phyloP scores from a whole-genome alignment of 768 basidiomycete species.

The Rubroboletus satanas region DNA sequence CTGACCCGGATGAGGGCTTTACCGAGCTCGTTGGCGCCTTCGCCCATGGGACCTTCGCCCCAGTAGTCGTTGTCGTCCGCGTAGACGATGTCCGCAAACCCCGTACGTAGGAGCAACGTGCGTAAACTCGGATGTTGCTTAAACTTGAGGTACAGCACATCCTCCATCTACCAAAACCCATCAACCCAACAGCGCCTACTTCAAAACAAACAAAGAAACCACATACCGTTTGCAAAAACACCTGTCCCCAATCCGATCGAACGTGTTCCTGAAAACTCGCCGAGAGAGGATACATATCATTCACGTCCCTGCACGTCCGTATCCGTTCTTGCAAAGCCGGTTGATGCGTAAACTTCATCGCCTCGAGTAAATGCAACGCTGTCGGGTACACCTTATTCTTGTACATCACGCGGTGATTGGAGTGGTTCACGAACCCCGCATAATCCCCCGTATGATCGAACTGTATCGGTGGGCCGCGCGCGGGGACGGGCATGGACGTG shows the following conservation, averaged over 20 bases:
- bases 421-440: slow-evolving; percentile 60
- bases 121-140: slow-evolving; percentile 63
- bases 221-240: slow-evolving; percentile 51
- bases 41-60: slow-evolving; percentile 53
- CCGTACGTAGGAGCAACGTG: slow-evolving; percentile 51
- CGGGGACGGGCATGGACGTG: slow-evolving; percentile 15
- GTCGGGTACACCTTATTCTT: slow-evolving; percentile 56
- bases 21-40: slow-evolving; percentile 63
- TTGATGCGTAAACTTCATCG: slow-evolving; percentile 58
- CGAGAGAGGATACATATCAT: slow-evolving; percentile 38
- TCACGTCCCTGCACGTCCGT: slow-evolving; percentile 38
- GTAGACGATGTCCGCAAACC: slow-evolving; percentile 48
- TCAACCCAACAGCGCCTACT: neutral
- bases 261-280: slow-evolving; percentile 35
- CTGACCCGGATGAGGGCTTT: slow-evolving; percentile 54
- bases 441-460: slow-evolving; percentile 43
- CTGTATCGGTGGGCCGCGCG: slow-evolving; percentile 27
- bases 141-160: slow-evolving; percentile 66
- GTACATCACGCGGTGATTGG: slow-evolving; percentile 58
- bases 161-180: slow-evolving; percentile 50
- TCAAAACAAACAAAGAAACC: neutral
- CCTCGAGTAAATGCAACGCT: slow-evolving; percentile 73
- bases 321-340: slow-evolving; percentile 58
- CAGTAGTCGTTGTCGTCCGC: slow-evolving; percentile 60
- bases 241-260: slow-evolving; percentile 53